Conservation (phyloP, 139 green algal genomes). For the Dunaliella sp. region DNA sequence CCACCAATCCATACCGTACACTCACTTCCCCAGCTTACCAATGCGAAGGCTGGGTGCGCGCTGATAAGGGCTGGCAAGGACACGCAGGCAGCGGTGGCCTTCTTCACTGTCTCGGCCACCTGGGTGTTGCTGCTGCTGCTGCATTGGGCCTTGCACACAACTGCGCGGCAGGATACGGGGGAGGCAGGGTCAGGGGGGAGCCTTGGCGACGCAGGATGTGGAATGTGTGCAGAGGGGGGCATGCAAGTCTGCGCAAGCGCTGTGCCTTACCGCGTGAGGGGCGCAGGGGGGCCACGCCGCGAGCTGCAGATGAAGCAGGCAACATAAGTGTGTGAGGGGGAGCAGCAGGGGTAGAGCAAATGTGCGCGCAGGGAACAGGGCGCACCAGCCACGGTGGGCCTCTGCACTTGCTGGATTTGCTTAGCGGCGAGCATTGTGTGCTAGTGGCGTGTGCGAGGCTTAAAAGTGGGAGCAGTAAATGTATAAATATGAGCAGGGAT, state of each 20-base stretch:
- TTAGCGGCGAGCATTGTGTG: not conserved
- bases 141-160: slow-evolving; percentile 40
- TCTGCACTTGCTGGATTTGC: not conserved
- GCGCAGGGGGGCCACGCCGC: not conserved
- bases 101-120: slow-evolving; percentile 35
- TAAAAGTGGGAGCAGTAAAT: too few relatives aligned
- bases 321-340: too few relatives aligned
- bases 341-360: not conserved
- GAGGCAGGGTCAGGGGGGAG: not conserved
- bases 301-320: slow-evolving; percentile 8
- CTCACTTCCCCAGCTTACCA: too few relatives aligned
- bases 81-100: slow-evolving; percentile 41
- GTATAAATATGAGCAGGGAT: too few relatives aligned
- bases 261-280: not conserved
- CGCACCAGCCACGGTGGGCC: not conserved
- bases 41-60: slow-evolving; percentile 54
- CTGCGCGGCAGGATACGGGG: slow-evolving; percentile 26
- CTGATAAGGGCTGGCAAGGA: slow-evolving; percentile 42
- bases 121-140: too few relatives aligned
- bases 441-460: too few relatives aligned
- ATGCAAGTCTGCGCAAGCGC: not conserved
- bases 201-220: not conserved
- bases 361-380: not conserved
- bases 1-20: too few relatives aligned
- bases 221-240: not conserved